Conservation (phyloP, 2,329 filamentous ascomycete species). For the Venturia aucupariae region DNA sequence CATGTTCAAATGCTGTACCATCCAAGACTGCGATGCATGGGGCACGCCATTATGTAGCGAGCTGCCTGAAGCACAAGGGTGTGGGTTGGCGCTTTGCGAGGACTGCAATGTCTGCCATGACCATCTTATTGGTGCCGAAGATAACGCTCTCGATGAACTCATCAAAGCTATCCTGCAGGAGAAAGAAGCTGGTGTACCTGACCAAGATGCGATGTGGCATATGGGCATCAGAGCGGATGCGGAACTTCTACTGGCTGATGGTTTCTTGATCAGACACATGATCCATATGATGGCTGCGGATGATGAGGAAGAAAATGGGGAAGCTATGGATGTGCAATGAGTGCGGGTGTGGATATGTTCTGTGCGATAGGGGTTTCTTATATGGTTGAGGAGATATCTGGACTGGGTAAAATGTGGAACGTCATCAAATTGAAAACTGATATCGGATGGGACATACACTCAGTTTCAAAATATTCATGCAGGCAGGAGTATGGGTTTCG, state of each 20-base stretch:
- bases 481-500: not conserved
- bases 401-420: not conserved
- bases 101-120: constrained; percentile 5
- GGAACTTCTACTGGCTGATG: constrained; percentile 1
- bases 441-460: not conserved
- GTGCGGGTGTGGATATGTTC: too few species aligned
- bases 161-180: not conserved
- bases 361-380: too few species aligned
- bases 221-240: constrained; percentile 7
- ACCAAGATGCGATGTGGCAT: not conserved
- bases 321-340: constrained; percentile 5
- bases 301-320: not conserved
- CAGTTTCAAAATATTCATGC: not conserved
- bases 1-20: constrained; percentile 7
- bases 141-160: not conserved
- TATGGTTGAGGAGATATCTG: too few species aligned
- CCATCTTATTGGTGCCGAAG: not conserved
- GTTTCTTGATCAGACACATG: not conserved
- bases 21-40: not conserved
- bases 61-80: constrained; percentile 1
- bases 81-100: constrained; percentile 8
- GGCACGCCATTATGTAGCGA: not conserved
- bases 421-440: not conserved
- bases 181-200: not conserved
- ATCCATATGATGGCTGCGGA: not conserved